Conservation (phyloP, 805 yeast genomes). For the Kregervanrija delftensis region DNA sequence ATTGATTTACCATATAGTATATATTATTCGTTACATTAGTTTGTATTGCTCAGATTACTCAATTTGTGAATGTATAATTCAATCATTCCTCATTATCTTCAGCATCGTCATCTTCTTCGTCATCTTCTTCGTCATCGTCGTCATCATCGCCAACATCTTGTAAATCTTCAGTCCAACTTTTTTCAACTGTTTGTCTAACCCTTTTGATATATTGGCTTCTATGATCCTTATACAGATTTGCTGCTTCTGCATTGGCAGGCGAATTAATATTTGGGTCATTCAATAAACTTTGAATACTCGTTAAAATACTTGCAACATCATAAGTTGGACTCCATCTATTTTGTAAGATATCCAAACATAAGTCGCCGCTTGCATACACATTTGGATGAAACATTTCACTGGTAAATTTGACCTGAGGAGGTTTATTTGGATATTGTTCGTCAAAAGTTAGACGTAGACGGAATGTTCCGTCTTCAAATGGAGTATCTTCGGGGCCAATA, state of each 20-base stretch:
- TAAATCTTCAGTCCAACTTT: conserved; percentile 84
- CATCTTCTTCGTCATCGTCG: conserved; percentile 29
- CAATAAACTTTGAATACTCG: conserved; percentile 84
- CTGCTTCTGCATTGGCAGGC: conserved; percentile 98
- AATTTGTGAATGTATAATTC: background rate
- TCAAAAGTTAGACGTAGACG: conserved; percentile 80
- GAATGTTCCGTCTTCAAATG: conserved; percentile 97
- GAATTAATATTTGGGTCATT: conserved; percentile 96
- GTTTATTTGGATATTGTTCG: conserved; percentile 96
- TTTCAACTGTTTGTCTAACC: conserved; percentile 92
- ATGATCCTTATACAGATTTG: conserved; percentile 90
- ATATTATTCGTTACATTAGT: background rate
- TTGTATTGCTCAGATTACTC: too few species aligned
- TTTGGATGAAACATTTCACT: conserved; percentile 98
- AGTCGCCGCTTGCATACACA: conserved; percentile 91
- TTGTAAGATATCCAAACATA: conserved; percentile 91
- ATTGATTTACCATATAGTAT: background rate
- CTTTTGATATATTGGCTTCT: conserved; percentile 85
- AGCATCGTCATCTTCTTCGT: conserved; percentile 20
- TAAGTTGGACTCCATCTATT: conserved; percentile 98
- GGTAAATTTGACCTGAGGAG: conserved; percentile 86
- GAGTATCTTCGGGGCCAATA: conserved; percentile 96
- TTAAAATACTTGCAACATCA: conserved; percentile 91
- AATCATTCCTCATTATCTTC: conserved; percentile 10
- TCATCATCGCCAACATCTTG: conserved; percentile 48